These are phyloP conservation scores for Ophiostoma ips DNA, from an alignment of 2,329 filamentous ascomycete species.

Conservation along the genomic window DNA sequence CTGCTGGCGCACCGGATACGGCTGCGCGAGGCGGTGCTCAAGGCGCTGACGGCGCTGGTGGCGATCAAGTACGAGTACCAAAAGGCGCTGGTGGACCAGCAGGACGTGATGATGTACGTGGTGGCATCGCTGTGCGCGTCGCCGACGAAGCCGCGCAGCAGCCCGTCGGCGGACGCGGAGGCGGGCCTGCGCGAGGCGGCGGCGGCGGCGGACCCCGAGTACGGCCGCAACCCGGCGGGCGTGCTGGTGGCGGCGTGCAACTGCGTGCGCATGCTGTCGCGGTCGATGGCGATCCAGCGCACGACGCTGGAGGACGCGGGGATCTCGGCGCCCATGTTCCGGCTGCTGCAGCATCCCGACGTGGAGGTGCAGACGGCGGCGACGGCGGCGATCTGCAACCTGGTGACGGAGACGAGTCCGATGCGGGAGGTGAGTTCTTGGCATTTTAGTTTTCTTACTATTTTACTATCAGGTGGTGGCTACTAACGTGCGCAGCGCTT, in stretches of 20 bases:
- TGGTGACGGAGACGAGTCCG: constrained; percentile 79
- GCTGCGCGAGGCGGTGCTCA: constrained; percentile 61
- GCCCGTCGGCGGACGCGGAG: constrained; percentile 4
- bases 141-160: constrained; percentile 33
- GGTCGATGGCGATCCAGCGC: constrained; percentile 70
- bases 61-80: constrained; percentile 73
- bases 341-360: constrained; percentile 59
- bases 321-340: constrained; percentile 63
- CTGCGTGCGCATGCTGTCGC: constrained; percentile 64
- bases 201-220: constrained; percentile 28
- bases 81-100: constrained; percentile 67
- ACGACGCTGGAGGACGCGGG: constrained; percentile 80
- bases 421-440: constrained; percentile 68
- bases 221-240: constrained; percentile 58
- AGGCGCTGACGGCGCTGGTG: constrained; percentile 68
- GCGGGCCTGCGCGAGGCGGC: constrained; percentile 3
- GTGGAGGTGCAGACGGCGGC: constrained; percentile 75
- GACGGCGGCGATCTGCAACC: constrained; percentile 70
- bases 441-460: neutral
- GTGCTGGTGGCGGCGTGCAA: constrained; percentile 80
- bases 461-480: constrained; percentile 23
- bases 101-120: constrained; percentile 68
- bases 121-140: constrained; percentile 60
- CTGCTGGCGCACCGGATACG: constrained; percentile 54
- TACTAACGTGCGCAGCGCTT: too few species aligned